These are phyloP conservation scores for Eucalyptus fibrosa DNA, from an alignment of 345 rosid species.

Conservation along the genomic window DNA sequence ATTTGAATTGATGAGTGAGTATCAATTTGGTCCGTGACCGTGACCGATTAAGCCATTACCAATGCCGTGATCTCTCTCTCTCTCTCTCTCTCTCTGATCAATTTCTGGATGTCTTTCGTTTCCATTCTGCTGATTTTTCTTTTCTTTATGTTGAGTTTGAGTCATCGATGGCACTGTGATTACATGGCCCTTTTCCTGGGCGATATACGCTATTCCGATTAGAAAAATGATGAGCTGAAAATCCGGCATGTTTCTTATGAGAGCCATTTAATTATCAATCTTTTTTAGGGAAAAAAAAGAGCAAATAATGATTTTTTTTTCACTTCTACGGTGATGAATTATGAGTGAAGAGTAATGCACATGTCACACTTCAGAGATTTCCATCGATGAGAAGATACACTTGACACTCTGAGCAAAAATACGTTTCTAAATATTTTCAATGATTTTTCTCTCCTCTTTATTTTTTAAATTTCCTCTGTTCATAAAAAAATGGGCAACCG, in stretches of 20 bases:
- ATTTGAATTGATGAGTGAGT: neutral
- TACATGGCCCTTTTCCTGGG: neutral
- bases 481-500: neutral
- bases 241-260: neutral
- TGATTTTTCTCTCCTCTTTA: too few species aligned
- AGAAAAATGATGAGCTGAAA: neutral
- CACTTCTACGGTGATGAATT: constrained; percentile 6
- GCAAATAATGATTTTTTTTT: neutral
- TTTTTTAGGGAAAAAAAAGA: neutral
- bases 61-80: constrained; percentile 6
- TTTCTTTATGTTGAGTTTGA: neutral
- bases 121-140: neutral
- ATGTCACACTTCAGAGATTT: constrained; percentile 15
- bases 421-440: neutral
- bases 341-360: neutral
- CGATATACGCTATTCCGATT: constrained; percentile 23
- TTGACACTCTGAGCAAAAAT: neutral
- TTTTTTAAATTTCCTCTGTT: neutral
- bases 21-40: neutral
- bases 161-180: constrained; percentile 10
- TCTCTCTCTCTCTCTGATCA: too few species aligned
- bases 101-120: neutral
- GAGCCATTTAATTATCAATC: neutral
- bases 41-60: neutral
- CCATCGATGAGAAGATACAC: constrained; percentile 4